Percentiles rank a stretch among this genome's conserved stretches.
These are phyloP conservation scores for Eimeria brunetti DNA, from an alignment of 169 alveolate species.

Conservation along the genomic window DNA sequence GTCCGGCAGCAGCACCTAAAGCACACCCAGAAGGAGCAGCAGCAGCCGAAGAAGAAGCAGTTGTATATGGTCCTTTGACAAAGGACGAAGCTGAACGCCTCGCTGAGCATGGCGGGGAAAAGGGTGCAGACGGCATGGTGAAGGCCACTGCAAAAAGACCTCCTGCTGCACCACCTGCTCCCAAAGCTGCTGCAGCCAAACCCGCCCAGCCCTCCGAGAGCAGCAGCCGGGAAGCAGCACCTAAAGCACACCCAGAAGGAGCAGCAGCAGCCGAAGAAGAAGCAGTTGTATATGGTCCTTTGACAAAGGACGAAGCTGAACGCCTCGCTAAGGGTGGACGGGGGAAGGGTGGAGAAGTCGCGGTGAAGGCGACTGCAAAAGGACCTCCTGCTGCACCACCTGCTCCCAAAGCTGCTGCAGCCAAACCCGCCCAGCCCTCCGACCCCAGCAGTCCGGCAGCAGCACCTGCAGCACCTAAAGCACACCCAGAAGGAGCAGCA, in stretches of 20 bases:
- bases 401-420: background rate
- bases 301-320: background rate
- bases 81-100: background rate
- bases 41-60: background rate
- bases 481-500: background rate
- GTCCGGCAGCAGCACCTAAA: background rate
- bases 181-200: background rate
- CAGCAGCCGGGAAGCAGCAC: background rate
- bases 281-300: background rate
- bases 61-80: background rate
- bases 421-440: background rate
- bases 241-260: background rate
- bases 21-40: background rate
- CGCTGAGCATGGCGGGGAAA: background rate
- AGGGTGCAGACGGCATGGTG: background rate
- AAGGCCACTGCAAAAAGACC: background rate
- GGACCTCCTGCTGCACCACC: background rate
- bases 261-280: background rate
- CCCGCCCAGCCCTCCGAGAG: background rate
- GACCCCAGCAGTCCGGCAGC: background rate
- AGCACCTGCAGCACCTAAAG: background rate
- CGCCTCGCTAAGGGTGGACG: background rate
- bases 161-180: background rate
- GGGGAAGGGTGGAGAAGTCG: background rate
- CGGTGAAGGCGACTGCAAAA: background rate